These are phyloP conservation scores for Flaveria linearis DNA, from an alignment of 129 eudicot species.

Conservation along the genomic window DNA sequence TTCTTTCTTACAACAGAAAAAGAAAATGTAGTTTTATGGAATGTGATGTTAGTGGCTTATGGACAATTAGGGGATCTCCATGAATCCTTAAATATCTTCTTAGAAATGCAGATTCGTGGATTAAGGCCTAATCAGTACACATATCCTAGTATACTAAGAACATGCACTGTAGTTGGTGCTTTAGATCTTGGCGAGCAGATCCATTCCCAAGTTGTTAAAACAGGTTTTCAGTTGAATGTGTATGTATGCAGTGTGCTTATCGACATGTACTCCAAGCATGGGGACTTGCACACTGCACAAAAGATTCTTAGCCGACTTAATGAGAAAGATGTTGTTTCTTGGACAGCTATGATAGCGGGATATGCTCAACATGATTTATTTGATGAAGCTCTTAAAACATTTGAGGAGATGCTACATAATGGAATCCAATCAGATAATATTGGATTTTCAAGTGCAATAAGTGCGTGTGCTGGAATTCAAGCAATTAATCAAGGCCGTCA, in stretches of 20 bases:
- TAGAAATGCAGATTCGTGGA: slow-evolving; percentile 64
- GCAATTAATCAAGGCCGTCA: slow-evolving; percentile 77
- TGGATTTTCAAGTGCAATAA: slow-evolving; percentile 87
- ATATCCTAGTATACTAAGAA: slow-evolving; percentile 88
- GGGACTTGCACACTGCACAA: slow-evolving; percentile 62
- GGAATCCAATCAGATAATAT: slow-evolving; percentile 81
- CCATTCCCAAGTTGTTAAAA: slow-evolving; percentile 79
- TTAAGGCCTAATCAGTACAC: slow-evolving; percentile 86
- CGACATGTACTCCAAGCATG: slow-evolving; percentile 94
- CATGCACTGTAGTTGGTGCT: slow-evolving; percentile 83
- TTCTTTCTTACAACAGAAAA: slow-evolving; percentile 61
- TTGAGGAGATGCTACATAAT: slow-evolving; percentile 66
- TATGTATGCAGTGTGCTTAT: slow-evolving; percentile 92
- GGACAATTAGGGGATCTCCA: slow-evolving; percentile 76
- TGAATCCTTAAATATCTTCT: slow-evolving; percentile 54
- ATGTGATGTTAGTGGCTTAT: slow-evolving; percentile 93
- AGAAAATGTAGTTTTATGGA: slow-evolving; percentile 89
- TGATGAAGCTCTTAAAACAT: slow-evolving; percentile 71
- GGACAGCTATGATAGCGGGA: slow-evolving; percentile 98
- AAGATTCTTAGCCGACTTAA: slow-evolving; percentile 61
- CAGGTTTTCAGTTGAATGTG: slow-evolving; percentile 81
- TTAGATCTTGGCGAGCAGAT: slow-evolving; percentile 80
- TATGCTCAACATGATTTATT: slow-evolving; percentile 70
- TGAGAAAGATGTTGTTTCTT: slow-evolving; percentile 87
- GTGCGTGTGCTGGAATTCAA: slow-evolving; percentile 92